Evolutionary conservation across 192 early-diverging fungal species (phyloP).

Genomic region (Coemansia erecta): DNA sequence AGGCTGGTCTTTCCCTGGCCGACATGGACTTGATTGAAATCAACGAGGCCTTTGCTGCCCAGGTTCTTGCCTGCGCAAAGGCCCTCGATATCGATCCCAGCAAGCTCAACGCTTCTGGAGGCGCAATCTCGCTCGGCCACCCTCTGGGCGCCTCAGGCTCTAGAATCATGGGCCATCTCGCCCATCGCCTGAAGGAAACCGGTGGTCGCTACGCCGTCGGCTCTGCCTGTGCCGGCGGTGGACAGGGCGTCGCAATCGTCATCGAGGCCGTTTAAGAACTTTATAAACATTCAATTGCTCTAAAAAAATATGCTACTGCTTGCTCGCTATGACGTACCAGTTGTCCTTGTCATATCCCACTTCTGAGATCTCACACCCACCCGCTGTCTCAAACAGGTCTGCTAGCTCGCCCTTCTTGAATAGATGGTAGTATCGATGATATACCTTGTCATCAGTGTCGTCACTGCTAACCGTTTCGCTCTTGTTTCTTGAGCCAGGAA

Average conservation of each 20-base stretch:
- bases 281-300: no score
- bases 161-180: constrained; percentile 87
- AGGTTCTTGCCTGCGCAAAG: constrained; percentile 86
- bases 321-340: constrained; percentile 77
- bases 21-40: constrained; percentile 94
- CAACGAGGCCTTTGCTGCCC: constrained; percentile 98
- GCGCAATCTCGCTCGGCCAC: constrained; percentile 92
- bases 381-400: constrained; percentile 57
- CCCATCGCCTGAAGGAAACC: constrained; percentile 79
- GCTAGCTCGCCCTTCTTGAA: constrained; percentile 87
- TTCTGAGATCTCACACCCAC: constrained; percentile 56
- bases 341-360: constrained; percentile 96
- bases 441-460: constrained; percentile 42
- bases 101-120: constrained; percentile 86
- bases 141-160: constrained; percentile 94
- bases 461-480: constrained; percentile 8
- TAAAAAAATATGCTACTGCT: no score
- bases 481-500: constrained; percentile 56
- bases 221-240: constrained; percentile 95
- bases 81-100: constrained; percentile 78
- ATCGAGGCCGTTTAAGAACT: constrained; percentile 56
- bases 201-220: constrained; percentile 85
- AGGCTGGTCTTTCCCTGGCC: constrained; percentile 70
- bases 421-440: constrained; percentile 87
- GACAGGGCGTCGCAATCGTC: constrained; percentile 77